Base-by-base conservation (phyloP, 257 asterid genomes). In the Lithospermum erythrorhizon region DNA sequence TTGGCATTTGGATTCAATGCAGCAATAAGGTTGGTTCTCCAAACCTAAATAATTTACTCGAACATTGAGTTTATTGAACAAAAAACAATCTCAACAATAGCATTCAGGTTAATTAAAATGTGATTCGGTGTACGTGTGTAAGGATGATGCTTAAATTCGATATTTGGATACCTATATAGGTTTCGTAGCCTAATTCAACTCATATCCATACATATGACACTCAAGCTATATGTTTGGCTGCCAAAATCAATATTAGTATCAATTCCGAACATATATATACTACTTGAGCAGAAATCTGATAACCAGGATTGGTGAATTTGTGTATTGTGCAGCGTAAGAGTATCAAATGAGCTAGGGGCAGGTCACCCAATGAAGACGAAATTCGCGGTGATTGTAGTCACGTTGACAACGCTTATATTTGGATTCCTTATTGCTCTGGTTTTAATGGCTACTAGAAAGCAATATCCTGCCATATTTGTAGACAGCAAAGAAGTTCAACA, bases 341-440 rank as follows among this genome's bases (percentile, higher is more conserved):
- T 79, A 55, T 75, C 89, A 8, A 79, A 82, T 37, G 89, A 77
- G 27, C 67, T 82, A 20, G 86, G 89, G 6, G 76, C 74, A 2
- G 59, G 62, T 6, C 75, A 61, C 18, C 89, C 89, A 2, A 56
- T 67, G 68, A 68, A 25, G 30, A 78, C 85, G 10, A 72, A 72
- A 59, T 70, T 82, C 57, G 52, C 89, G 9, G 81, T 55, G 13
- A 5, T 77, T 5, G 80, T 77, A n/a, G 72, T 74, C 24, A 76
- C 81, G 29, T 41, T 73, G 19, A 54, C 73, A 37, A 70, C 82
- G 18, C 70, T 79, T 11, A 20, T 73, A 15, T 3, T 69, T 0
- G 81, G 85, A 3, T 21, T 79, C 58, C 23, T 79, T 47, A 66
- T 77, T 58, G 62, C 77, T 29, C 10, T 67, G 19, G 5, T 73